Evolutionary conservation across 306 rosid genomes (phyloP), one percentile per base, ranked within the genome.

Genomic region (Lathyrus aphaca): DNA sequence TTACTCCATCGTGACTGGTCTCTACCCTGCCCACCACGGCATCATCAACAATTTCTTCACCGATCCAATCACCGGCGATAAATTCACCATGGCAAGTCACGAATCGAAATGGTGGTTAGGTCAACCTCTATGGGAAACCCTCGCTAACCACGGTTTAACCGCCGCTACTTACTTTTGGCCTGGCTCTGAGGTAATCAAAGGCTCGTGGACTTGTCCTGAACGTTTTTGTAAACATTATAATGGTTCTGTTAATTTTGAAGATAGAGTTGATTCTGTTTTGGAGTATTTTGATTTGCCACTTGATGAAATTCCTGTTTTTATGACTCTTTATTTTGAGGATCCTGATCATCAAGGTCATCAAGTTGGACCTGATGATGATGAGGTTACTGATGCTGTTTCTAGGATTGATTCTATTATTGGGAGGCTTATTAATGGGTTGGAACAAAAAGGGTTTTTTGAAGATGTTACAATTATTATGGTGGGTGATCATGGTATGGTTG

Each of bases 401-500:
- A 57, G 82, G 11, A 83, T 94, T 69, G 99, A 94, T 83, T 23
- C 19, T 25, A 7, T 94, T 75, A 77, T 94, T 5, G 98, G 98
- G 18, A 85, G 82, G 74, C 68, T 94, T 73, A 91, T 94, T 73
- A 35, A 73, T 0, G 99, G 99, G 12, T 81, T 94, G 55, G 97
- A 93, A 65, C 25, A 81, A 25, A 74, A 90, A 81, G 89, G 90
- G 25, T 45, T 90, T 27, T 93, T 88, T 56, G 86, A 93, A 25
- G 96, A 93, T 81, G 98, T 93, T 53, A 73, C 30, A 44, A 18
- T 93, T n/a, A 83, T 93, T 46, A 18, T 94, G 80, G 83, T 94
- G 5, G 99, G 99, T 53, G 99, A 94, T 78, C 99, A 94, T 82
- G 99, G 99, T 2, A 93, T 93, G 98, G 98, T 93, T 72, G 96